A percentile compares a stretch with the other conserved stretches of the same genome.
Evolutionary conservation across 2,329 filamentous ascomycete genomes (phyloP).

Genomic region (Raffaelea deltoideospora): DNA sequence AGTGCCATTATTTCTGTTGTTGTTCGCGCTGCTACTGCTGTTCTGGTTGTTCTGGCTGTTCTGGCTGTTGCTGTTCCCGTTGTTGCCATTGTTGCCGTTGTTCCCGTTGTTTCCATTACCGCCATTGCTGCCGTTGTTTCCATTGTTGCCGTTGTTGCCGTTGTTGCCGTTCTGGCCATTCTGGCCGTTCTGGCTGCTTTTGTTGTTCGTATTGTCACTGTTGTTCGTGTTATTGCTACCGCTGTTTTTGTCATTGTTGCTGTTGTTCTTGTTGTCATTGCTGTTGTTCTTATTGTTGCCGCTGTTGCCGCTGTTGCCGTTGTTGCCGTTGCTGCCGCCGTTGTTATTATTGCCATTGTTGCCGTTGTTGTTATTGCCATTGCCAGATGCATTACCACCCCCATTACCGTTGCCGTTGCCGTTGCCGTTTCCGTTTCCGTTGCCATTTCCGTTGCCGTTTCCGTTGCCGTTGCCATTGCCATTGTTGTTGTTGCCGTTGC

Average conservation of each 20-base stretch:
- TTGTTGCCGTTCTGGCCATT: too few species aligned
- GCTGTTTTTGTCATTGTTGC: not conserved
- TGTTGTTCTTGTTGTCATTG: not conserved
- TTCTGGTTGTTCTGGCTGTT: not conserved
- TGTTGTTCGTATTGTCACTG: not conserved
- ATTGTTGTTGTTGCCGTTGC: not conserved
- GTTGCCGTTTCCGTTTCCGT: constrained; percentile 1
- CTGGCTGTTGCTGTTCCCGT: not conserved
- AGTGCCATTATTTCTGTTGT: too few species aligned
- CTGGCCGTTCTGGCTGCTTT: not conserved
- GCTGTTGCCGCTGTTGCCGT: constrained; percentile 1
- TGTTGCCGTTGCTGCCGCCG: not conserved
- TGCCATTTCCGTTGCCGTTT: not conserved
- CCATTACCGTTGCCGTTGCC: not conserved
- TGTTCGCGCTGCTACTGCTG: too few species aligned
- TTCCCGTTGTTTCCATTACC: too few species aligned
- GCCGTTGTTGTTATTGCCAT: not conserved
- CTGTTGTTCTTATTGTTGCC: not conserved
- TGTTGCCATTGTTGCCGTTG: not conserved
- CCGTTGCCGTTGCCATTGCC: not conserved
- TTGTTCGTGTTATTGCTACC: not conserved
- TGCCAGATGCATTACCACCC: not conserved
- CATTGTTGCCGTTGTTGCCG: too few species aligned
- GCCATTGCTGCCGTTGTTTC: too few species aligned
- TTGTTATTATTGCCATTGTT: not conserved